phyloP scores from a whole-genome alignment of 495 filamentous ascomycete species.

The Neurospora pannonica region DNA sequence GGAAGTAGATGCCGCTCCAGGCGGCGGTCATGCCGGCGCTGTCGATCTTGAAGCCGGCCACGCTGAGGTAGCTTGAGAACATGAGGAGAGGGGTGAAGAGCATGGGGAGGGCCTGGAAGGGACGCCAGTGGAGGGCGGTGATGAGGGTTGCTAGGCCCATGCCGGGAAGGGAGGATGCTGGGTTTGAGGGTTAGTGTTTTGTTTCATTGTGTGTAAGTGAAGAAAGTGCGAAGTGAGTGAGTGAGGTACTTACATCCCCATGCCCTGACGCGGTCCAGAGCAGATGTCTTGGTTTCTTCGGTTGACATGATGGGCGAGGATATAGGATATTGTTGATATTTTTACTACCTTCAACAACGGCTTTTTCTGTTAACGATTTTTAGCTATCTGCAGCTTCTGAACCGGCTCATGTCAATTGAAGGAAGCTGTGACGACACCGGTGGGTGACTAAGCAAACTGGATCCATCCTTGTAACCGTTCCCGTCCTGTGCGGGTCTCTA shows the following conservation, averaged over 20 bases:
- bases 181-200: neutral
- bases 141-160: conserved; percentile 72
- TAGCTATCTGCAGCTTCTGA: neutral
- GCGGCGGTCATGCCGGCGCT: conserved; percentile 76
- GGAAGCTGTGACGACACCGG: neutral
- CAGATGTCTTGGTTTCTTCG: neutral
- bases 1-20: conserved; percentile 76
- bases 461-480: neutral
- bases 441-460: neutral
- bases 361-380: neutral
- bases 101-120: conserved; percentile 65
- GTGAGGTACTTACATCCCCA: conserved; percentile 4
- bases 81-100: conserved; percentile 77
- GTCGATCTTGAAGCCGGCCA: conserved; percentile 70
- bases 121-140: conserved; percentile 64
- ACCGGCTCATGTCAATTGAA: neutral
- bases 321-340: neutral
- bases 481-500: neutral
- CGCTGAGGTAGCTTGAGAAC: conserved; percentile 76
- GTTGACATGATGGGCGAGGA: neutral
- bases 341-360: neutral
- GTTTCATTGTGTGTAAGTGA: neutral
- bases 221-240: neutral
- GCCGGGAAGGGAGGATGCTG: conserved; percentile 73
- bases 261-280: neutral